Evolutionary conservation across 768 basidiomycete species (phyloP), one percentile per base, ranked within the genome.

Genomic region (Serendipita sp.): DNA sequence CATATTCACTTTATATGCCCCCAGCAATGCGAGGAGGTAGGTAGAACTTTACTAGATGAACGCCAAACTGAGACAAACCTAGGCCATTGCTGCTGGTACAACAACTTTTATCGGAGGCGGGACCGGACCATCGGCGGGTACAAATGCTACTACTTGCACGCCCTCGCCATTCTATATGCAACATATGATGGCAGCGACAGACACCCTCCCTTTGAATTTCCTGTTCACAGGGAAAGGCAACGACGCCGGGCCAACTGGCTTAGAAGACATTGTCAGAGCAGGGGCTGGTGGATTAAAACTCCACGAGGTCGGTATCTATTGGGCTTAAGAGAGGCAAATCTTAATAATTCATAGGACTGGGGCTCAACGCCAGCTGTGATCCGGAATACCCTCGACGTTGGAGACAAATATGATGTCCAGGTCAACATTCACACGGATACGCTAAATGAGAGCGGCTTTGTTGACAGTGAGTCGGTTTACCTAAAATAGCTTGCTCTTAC

Each of bases 381-480:
- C 67, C 75, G 76, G 64, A 85, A 81, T 48, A 85, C 85, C 62
- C 76, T 99, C 68, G 82, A 85, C 63, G 80, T 98, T 18, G 93
- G 78, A 0, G 92, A 98, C 69, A 80, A 89, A 66, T 92, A 89
- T 72, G 96, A 99, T 72, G 89, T 99, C 2, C 95, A 98, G 80
- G 82, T 91, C 63, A 93, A 94, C 72, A 96, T 99, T 44, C 96
- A 99, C 71, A 94, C 93, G 0, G 96, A 98, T 71, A 98, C 95
- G 0, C 74, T 98, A 65, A 98, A 98, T 72, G 96, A 99, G 76
- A 91, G 91, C 67, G 95, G 94, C 1, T 98, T 95, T 71, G 91
- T 97, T 3, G 91, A 99, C 73, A 86, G 91, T 91, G 70, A 46
- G 83, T 73, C 16, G 2, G 3, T 62, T 23, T 10, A 13, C 16